Evolutionary conservation across 768 basidiomycete genomes (phyloP), one percentile per base, ranked within the genome.

Genomic region (Auricularia sp.): DNA sequence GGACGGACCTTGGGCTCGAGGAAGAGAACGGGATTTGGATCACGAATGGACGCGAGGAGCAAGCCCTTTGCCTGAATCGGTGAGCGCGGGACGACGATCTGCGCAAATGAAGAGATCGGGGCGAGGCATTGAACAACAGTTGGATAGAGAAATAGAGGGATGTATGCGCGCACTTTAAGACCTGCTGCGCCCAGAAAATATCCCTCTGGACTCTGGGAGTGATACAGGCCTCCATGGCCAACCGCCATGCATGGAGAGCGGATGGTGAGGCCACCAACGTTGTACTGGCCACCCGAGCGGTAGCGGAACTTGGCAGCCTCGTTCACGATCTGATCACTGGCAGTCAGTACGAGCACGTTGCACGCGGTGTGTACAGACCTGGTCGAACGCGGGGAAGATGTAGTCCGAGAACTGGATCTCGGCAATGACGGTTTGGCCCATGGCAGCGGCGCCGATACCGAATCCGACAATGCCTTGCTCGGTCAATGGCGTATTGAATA

Each of bases 11-110:
- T 87, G 56, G 94, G 94, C 74, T 98, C 94, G 87, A 98, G 91
- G 74, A 98, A 92, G 54, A 98, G 84, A 14, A 93, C 90, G 0
- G 95, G 95, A 70, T 95, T 95, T 0, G 92, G 91, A 70, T 98
- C 94, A 42, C 93, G 84, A 63, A 98, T 92, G 0, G 93, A 87
- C 16, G 85, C 83, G 8, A 97, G 79, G 3, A 98, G 78, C 1
- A 98, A 79, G 0, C 94, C 94, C 74, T 97, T 97, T n/a, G 93
- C 93, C 78, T 98, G 94, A 43, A 95, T 85, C 0, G 94, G 94
- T 2, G 93, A 93, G 44, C 94, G 88, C 3, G 94, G 94, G 53
- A 98, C 90, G n/a, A 97, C 91, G 64, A 97, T 77, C 76, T 78
- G 64, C 33, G 62, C 53, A 56, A 18, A 29, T 39, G 42, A 29